A percentile compares a stretch with the other conserved stretches of the same genome.
Conservation (phyloP, 2,329 filamentous ascomycete species). For the Raffaelea arxii region DNA sequence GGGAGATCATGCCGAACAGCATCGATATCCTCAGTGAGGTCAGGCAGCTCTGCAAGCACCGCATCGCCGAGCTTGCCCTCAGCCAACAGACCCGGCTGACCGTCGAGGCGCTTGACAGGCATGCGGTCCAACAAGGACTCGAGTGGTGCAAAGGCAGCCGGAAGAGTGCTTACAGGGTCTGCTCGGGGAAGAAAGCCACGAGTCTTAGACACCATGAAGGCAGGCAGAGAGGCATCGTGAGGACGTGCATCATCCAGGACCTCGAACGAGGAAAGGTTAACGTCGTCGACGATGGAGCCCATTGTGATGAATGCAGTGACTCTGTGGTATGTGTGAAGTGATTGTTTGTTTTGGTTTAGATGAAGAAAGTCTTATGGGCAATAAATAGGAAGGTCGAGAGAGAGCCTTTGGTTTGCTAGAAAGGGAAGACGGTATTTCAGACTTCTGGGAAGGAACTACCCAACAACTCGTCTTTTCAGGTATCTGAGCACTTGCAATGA, state of each 20-base stretch:
- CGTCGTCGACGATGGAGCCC: conserved; percentile 27
- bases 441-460: neutral
- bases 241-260: conserved; percentile 55
- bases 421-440: neutral
- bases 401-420: neutral
- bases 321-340: neutral
- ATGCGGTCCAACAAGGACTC: conserved; percentile 65
- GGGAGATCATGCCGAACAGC: conserved; percentile 64
- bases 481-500: neutral
- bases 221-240: conserved; percentile 52
- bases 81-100: conserved; percentile 68
- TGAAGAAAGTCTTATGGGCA: no score
- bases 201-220: conserved; percentile 71
- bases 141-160: conserved; percentile 62
- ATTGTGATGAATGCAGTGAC: conserved; percentile 24
- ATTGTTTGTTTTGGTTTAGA: no score
- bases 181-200: conserved; percentile 65
- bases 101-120: conserved; percentile 67
- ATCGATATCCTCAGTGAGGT: conserved; percentile 65
- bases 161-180: conserved; percentile 54
- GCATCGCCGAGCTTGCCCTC: conserved; percentile 62
- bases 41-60: conserved; percentile 65
- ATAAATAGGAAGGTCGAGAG: no score
- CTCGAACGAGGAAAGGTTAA: conserved; percentile 33
- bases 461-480: neutral